phyloP scores from a whole-genome alignment of 2,329 filamentous ascomycete genomes.

The Aureobasidium namibiae region DNA sequence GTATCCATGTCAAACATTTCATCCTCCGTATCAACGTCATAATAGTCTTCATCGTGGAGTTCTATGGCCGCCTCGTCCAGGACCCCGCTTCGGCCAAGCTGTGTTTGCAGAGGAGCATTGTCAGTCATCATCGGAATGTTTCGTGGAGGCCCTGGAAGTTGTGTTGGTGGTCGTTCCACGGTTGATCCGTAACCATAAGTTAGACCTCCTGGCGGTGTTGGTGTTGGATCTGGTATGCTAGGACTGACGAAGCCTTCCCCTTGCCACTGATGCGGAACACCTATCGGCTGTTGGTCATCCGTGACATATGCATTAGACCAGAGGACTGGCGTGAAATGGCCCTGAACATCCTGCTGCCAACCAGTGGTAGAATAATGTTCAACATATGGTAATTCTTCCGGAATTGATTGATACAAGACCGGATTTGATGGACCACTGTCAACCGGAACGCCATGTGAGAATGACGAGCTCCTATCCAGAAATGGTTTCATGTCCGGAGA shows the following conservation, averaged over 20 bases:
- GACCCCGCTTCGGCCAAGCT: conserved; percentile 21
- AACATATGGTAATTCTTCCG: neutral
- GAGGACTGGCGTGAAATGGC: conserved; percentile 1
- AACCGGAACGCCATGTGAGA: neutral
- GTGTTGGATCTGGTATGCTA: neutral
- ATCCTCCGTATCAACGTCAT: conserved; percentile 41
- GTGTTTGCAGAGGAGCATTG: neutral
- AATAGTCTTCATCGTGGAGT: conserved; percentile 42
- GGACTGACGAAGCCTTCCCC: neutral
- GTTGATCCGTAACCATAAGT: neutral
- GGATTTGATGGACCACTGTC: conserved; percentile 3
- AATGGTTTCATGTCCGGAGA: neutral
- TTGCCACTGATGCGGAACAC: conserved; percentile 4
- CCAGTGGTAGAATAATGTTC: neutral
- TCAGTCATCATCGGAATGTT: neutral
- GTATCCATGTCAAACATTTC: conserved; percentile 34
- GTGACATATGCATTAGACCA: conserved; percentile 9
- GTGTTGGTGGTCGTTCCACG: neutral
- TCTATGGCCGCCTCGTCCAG: conserved; percentile 35
- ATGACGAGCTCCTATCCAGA: neutral
- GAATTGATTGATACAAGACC: neutral
- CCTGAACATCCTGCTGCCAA: conserved; percentile 1
- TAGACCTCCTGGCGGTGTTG: neutral
- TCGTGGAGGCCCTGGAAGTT: neutral
- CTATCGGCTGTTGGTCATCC: neutral